phyloP scores from a whole-genome alignment of 2,329 filamentous ascomycete genomes.

The Microdochium paspali region DNA sequence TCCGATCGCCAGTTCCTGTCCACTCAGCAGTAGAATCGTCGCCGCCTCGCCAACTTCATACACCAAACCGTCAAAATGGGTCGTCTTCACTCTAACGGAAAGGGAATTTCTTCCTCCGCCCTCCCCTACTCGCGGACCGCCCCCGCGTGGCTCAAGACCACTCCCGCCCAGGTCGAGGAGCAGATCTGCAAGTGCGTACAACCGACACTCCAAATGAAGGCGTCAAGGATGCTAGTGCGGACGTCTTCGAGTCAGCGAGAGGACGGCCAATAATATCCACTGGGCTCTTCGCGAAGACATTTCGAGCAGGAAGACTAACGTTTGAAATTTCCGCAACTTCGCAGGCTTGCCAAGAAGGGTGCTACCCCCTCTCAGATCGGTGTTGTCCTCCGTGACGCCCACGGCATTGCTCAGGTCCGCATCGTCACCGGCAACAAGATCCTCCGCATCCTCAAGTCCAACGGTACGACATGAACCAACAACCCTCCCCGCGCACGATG shows the following conservation, averaged over 20 bases:
- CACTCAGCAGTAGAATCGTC: constrained; percentile 13
- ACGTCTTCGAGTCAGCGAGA: too few relatives aligned
- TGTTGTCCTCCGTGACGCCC: constrained; percentile 95
- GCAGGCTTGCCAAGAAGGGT: constrained; percentile 96
- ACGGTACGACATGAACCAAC: constrained; percentile 62
- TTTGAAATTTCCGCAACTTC: not conserved
- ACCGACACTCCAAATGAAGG: constrained; percentile 14
- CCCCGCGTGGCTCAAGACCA: constrained; percentile 97
- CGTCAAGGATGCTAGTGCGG: too few relatives aligned
- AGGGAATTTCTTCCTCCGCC: constrained; percentile 95
- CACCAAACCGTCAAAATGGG: constrained; percentile 61
- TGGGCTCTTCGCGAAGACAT: too few relatives aligned
- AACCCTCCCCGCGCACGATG: constrained; percentile 11
- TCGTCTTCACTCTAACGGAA: constrained; percentile 98
- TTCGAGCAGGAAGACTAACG: not conserved
- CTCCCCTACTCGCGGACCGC: constrained; percentile 92
- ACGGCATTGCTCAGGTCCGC: constrained; percentile 97
- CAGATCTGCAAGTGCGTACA: constrained; percentile 60
- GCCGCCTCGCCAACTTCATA: constrained; percentile 18
- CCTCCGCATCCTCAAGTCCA: constrained; percentile 95
- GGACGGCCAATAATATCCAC: too few relatives aligned
- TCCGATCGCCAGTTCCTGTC: constrained; percentile 2
- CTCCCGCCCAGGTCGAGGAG: constrained; percentile 95
- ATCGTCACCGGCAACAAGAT: constrained; percentile 99
- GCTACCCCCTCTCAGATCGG: constrained; percentile 97